Evolutionary conservation across 176 grass and related monocot genomes (phyloP).

Genomic region (Juncus effusus): DNA sequence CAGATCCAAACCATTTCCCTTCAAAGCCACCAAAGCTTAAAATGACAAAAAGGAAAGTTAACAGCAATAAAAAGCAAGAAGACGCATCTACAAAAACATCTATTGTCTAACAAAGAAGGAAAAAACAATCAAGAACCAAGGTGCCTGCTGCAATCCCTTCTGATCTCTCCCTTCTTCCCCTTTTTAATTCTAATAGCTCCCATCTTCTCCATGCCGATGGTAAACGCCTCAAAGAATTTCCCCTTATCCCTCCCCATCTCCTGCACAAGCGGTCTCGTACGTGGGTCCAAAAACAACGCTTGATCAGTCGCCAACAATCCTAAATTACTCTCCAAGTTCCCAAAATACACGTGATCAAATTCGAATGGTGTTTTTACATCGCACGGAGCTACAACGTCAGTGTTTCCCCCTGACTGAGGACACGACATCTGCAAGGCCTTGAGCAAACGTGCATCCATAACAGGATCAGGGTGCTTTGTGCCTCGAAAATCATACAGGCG

Average conservation of each 20-base stretch:
- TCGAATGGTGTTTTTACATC: constrained; percentile 69
- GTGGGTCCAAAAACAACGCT: constrained; percentile 51
- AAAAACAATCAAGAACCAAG: constrained; percentile 14
- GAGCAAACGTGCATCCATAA: constrained; percentile 69
- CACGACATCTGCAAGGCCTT: constrained; percentile 76
- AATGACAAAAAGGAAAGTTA: too few species aligned
- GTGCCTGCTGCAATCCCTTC: constrained; percentile 66
- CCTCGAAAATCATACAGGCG: constrained; percentile 58
- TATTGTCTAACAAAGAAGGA: background rate
- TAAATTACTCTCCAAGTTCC: constrained; percentile 61
- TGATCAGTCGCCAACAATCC: constrained; percentile 80
- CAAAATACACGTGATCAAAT: constrained; percentile 67
- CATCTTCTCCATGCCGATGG: constrained; percentile 62
- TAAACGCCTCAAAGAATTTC: constrained; percentile 63
- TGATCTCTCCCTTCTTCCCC: constrained; percentile 71
- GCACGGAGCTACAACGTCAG: constrained; percentile 52
- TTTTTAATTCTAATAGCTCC: constrained; percentile 78
- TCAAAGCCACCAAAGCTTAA: too few species aligned
- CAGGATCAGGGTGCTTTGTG: constrained; percentile 42
- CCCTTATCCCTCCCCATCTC: constrained; percentile 49
- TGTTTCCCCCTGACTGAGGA: constrained; percentile 47
- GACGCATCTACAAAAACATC: too few species aligned
- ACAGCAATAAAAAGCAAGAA: too few species aligned
- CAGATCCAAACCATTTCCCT: too few species aligned
- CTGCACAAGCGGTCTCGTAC: constrained; percentile 60